Base-by-base conservation (phyloP, 2,329 filamentous ascomycete genomes). In the Diplodia seriata region DNA sequence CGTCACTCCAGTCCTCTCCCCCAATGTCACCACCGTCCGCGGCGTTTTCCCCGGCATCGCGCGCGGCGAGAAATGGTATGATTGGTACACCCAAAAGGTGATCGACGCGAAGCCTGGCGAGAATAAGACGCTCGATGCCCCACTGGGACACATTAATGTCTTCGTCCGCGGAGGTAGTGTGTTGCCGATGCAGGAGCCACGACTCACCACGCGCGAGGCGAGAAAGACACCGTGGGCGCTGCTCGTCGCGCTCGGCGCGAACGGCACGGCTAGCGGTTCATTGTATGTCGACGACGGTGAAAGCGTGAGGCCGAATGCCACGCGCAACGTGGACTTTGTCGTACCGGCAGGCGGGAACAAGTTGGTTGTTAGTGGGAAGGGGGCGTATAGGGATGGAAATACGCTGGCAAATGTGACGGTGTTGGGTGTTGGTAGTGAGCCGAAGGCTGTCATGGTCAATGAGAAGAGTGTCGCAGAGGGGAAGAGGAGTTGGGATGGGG, bases 231-330 rank as follows among this genome's bases (percentile, higher is more conserved):
- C 87, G 0, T 94, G 90, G 89, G 86, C 85, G 8, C 71, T 94
- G 50, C 80, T 93, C 11, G 85, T 87, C 0, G 89, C 90, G 2
- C 83, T 91, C 0, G 83, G 85, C 70, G 72, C 74, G 1, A 73
- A 84, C 18, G 87, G 88, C 0, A 76, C 78, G 1, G 90, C 91
- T 0, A 79, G 73, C 1, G 91, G 91, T 0, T 76, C 81, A 20
- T 77, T 94, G 36, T 93, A 94, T 74, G 75, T 93, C 8, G 91
- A 94, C 72, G 91, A 94, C 72, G 91, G 91, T 1, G 89, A 90
- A 78, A 91, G 87, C 67, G 68, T 92, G 8, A 73, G 77, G 40
- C 89, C 86, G 0, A 81, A 84, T 14, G 80, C 82, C 0, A 89
- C 84, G 0, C 82, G 88, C 5, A 82, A 82, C 69, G 84, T 92